Conservation (phyloP, 768 basidiomycete genomes). For the Leccinum truebloodii region DNA sequence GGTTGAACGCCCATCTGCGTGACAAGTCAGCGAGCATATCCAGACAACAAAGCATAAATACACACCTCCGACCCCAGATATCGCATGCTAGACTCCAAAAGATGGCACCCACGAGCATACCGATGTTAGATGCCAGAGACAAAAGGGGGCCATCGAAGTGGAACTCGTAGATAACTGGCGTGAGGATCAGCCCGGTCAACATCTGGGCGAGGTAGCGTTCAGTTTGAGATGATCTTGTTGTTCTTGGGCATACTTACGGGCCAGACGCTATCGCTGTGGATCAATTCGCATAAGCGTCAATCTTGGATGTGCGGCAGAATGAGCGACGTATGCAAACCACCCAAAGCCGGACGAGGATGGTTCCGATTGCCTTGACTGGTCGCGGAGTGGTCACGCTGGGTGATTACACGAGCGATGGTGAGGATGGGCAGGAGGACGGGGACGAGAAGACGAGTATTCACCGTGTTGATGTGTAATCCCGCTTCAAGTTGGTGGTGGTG, state of each 20-base stretch:
- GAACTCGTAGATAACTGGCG: slow-evolving; percentile 51
- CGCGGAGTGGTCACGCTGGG: too few species aligned
- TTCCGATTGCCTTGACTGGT: too few species aligned
- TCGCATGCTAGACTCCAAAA: slow-evolving; percentile 52
- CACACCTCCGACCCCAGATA: slow-evolving; percentile 50
- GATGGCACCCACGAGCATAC: slow-evolving; percentile 51
- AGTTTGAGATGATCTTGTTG: neutral
- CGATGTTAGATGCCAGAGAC: slow-evolving; percentile 52
- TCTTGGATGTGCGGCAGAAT: too few species aligned
- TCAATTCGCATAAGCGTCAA: too few species aligned
- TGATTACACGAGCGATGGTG: too few species aligned
- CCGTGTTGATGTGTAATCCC: too few species aligned
- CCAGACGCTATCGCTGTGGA: slow-evolving; percentile 36
- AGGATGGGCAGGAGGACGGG: too few species aligned
- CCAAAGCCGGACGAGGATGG: too few species aligned
- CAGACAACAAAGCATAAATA: slow-evolving; percentile 20
- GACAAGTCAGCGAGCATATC: neutral
- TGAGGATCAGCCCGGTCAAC: slow-evolving; percentile 46
- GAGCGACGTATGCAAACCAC: too few species aligned
- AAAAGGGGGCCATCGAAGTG: slow-evolving; percentile 48
- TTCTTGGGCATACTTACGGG: slow-evolving; percentile 29
- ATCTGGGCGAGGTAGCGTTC: slow-evolving; percentile 28
- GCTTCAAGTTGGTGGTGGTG: too few species aligned
- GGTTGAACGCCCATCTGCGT: slow-evolving; percentile 54
- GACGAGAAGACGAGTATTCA: too few species aligned